Evolutionary conservation across 2,329 filamentous ascomycete genomes (phyloP), one percentile per base, ranked within the genome.

Genomic region (Dactylellina cionopaga): DNA sequence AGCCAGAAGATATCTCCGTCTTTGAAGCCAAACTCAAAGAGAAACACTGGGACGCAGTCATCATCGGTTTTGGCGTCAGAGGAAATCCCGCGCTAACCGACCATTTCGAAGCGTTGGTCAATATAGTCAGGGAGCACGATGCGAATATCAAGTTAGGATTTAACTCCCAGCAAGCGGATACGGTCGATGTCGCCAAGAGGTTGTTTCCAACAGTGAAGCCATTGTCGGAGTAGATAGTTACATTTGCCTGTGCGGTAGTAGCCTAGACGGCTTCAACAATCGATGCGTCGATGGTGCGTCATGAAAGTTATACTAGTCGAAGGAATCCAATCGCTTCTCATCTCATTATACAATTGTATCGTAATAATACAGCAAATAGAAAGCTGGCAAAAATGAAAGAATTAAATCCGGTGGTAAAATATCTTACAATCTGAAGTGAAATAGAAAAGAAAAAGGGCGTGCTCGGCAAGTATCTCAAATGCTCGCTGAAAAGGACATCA

Each of bases 21-120:
- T 64, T 64, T 15, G 31, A 64, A 24, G 22, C 19, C 31, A 54
- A 46, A 37, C 37, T 64, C 17, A 46, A 54, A 19, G 59, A 46
- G 46, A 52, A 43, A 19, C 2, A 31, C 46, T 64, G 59, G 59
- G 59, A 64, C 13, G 59, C 46, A 11, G 46, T 64, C 35, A 54
- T 64, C 17, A 54, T 54, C 59, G 46, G 46, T 5, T 44, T 64
- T 4, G 59, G 46, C 5, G 46, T 54, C 11, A 22, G 35, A 5
- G 59, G 47, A 5, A 24, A 43, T 5, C 46, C 46, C 3, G n/a
- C 3, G 3, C 13, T 64, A 15, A 44, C 59, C 1, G 46, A 24
- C 9, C 47, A 44, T 6, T 54, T 64, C n/a, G 46, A 54, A 19
- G 7, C 2, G 6, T 10, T 54, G 22, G 33, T 54, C 13, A 64